Base-by-base conservation (phyloP, 805 yeast species). In the Pichia ethanolica region DNA sequence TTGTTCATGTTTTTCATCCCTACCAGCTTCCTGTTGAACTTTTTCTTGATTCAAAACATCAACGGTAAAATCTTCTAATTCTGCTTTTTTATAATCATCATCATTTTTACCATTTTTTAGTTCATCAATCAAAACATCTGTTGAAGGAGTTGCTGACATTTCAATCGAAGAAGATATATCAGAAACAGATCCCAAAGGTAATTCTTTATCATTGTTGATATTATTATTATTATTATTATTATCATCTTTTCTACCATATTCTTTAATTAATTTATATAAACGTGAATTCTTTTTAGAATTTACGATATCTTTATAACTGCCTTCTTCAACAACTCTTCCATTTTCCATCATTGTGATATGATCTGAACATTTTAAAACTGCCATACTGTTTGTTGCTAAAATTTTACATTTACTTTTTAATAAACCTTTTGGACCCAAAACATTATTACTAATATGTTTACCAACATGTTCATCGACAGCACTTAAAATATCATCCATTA, bases 391-490 rank as follows among this genome's bases (percentile, higher is more conserved):
- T 1, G 88, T 82, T 4, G 84, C 73, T 46, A 82, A 66, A 38
- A 82, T 67, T 33, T 78, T 69, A 4, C 85, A 77, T 56, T 79
- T 81, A 3, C 74, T 62, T 8, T 68, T 66, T 45, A 82, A 64
- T 12, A 82, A 55, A 28, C 86, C 86, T 9, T 59, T 53, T 8
- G 56, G 61, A 35, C 72, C 69, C 14, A 80, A 59, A 13, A 81
- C 83, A 37, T 71, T 58, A 6, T 82, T 83, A 56, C 86, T 82
- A 59, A 93, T 72, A 61, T 89, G 95, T 56, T 80, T 81, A 11
- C 96, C 91, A 54, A 93, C 99, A 64, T 93, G 99, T 59, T 89
- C 97, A 68, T 93, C 99, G 39, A 93, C 99, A 28, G 99, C 99
- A 64, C 95, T 85, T 52, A 93, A 75, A 9, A 95, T 87, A 67